These are phyloP conservation scores for Bidens hawaiensis DNA, from an alignment of 140 eudicot genomes.

Conservation along the genomic window DNA sequence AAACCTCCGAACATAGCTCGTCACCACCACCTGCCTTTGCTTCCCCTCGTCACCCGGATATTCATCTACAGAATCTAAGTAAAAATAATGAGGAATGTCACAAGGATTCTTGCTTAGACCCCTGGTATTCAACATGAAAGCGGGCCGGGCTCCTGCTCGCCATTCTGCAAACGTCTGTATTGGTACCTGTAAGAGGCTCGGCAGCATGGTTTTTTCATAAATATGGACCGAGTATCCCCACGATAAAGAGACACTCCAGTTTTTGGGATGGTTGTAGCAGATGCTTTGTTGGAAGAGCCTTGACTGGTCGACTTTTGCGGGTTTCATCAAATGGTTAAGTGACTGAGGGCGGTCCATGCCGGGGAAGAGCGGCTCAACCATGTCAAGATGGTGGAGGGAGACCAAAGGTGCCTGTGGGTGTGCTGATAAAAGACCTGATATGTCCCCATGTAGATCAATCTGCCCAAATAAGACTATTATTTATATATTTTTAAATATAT, in stretches of 20 bases:
- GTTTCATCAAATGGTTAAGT: slow-evolving; percentile 56
- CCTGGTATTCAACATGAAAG: slow-evolving; percentile 58
- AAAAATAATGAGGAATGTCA: slow-evolving; percentile 58
- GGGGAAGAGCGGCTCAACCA: slow-evolving; percentile 64
- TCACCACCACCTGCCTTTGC: slow-evolving; percentile 17
- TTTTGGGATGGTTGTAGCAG: slow-evolving; percentile 40
- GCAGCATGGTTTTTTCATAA: slow-evolving; percentile 43
- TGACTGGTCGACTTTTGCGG: slow-evolving; percentile 49
- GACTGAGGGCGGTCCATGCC: slow-evolving; percentile 50
- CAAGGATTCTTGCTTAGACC: slow-evolving; percentile 32
- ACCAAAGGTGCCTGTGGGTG: slow-evolving; percentile 66
- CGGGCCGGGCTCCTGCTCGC: slow-evolving; percentile 33
- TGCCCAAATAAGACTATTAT: slow-evolving; percentile 19
- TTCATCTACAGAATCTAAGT: slow-evolving; percentile 41
- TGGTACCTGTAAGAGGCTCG: slow-evolving; percentile 49
- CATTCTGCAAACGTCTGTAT: slow-evolving; percentile 58
- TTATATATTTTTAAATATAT: too few species aligned
- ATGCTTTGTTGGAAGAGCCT: slow-evolving; percentile 62
- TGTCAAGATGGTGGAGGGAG: slow-evolving; percentile 78
- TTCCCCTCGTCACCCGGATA: not conserved
- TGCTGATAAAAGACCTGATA: slow-evolving; percentile 59
- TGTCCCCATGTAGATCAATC: slow-evolving; percentile 63
- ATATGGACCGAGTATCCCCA: slow-evolving; percentile 72
- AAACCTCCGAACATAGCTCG: slow-evolving; percentile 37
- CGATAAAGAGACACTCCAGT: slow-evolving; percentile 62